Conservation (phyloP, 139 green algal genomes). For the Tetradesmus lagerheimii region DNA sequence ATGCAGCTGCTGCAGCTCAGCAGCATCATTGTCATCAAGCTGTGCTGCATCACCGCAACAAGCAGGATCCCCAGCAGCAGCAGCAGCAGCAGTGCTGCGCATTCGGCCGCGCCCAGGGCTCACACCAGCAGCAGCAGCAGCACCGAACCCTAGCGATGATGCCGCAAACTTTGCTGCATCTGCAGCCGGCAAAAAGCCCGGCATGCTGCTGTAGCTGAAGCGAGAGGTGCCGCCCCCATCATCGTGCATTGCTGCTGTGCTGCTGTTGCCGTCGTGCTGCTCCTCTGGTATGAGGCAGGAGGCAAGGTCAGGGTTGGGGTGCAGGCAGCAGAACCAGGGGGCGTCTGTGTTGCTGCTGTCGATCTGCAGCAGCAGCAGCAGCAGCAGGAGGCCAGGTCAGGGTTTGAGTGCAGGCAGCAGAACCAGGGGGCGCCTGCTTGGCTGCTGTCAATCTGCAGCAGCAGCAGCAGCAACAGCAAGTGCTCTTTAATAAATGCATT, state of each 20-base stretch:
- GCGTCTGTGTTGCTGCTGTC: background rate
- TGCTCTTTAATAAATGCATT: too few species aligned
- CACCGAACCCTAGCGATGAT: too few species aligned
- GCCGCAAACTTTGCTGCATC: background rate
- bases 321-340: conserved; percentile 78
- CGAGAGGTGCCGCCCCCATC: background rate
- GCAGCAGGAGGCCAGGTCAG: background rate
- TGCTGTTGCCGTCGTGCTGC: conserved; percentile 20
- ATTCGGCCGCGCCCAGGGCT: background rate
- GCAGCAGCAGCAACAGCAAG: conserved; percentile 10
- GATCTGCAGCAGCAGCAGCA: conserved; percentile 14
- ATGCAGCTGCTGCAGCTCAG: background rate
- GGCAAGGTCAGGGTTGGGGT: conserved; percentile 54
- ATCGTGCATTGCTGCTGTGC: background rate
- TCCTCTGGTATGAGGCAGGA: conserved; percentile 60
- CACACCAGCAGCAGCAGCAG: background rate
- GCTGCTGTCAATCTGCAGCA: background rate
- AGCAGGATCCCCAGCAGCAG: background rate
- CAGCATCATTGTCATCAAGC: background rate
- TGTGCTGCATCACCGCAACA: background rate
- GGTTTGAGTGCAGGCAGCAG: background rate
- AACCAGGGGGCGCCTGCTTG: conserved; percentile 55
- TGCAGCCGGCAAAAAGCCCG: conserved; percentile 44
- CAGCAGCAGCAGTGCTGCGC: background rate
- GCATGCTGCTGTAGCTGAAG: conserved; percentile 27